phyloP scores from a whole-genome alignment of 805 yeast species.

The Metschnikowia henanensis region DNA sequence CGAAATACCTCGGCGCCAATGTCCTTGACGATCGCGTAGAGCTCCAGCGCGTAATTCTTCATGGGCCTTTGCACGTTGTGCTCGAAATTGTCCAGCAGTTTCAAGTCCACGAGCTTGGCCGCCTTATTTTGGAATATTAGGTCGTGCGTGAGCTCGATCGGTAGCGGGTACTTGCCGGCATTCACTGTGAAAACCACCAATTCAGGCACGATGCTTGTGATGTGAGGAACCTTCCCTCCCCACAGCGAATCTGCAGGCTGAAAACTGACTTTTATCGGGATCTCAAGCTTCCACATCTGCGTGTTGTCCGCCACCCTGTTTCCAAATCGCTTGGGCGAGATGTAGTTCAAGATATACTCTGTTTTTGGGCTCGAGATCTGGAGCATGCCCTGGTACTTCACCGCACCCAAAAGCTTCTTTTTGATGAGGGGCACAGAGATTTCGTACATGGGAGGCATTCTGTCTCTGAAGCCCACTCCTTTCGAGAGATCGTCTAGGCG shows the following conservation, averaged over 20 bases:
- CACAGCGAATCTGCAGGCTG: conserved; percentile 21
- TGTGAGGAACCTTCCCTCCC: conserved; percentile 7
- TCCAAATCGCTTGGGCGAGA: conserved; percentile 21
- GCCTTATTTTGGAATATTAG: conserved; percentile 32
- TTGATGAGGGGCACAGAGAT: conserved; percentile 31
- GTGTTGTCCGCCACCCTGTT: conserved; percentile 5
- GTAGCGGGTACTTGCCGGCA: conserved; percentile 35
- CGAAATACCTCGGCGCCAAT: conserved; percentile 25
- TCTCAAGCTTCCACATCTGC: conserved; percentile 19
- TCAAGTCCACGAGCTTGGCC: conserved; percentile 5
- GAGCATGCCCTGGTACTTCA: conserved; percentile 32
- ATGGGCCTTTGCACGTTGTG: conserved; percentile 31
- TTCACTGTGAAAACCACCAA: conserved; percentile 31
- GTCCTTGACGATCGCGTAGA: conserved; percentile 25
- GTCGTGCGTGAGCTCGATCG: conserved; percentile 36
- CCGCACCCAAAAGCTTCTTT: conserved; percentile 28
- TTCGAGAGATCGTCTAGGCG: conserved; percentile 8
- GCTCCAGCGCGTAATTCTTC: conserved; percentile 31
- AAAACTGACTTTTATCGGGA: conserved; percentile 34
- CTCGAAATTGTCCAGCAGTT: conserved; percentile 31
- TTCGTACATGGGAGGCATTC: conserved; percentile 29
- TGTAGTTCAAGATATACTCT: conserved; percentile 28
- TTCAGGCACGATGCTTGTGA: conserved; percentile 25
- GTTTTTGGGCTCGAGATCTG: conserved; percentile 33
- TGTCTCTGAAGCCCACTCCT: conserved; percentile 14